Conservation (phyloP, 768 basidiomycete species). For the Terana coerulea region DNA sequence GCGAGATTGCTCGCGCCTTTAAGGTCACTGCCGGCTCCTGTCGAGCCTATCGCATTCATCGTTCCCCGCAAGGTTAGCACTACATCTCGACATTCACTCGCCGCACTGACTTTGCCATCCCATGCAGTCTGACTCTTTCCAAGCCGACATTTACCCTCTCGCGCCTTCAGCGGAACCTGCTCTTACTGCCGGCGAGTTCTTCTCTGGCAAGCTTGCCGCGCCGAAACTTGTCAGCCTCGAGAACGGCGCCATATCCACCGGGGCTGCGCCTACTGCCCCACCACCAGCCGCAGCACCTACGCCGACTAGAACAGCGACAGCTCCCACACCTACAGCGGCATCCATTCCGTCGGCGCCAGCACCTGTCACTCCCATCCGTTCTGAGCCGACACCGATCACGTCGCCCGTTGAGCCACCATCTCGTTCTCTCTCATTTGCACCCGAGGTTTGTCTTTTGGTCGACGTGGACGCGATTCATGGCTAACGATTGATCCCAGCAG, state of each 20-base stretch:
- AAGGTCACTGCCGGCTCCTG: constrained; percentile 68
- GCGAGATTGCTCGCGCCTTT: constrained; percentile 94
- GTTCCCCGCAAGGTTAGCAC: constrained; percentile 84
- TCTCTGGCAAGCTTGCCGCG: constrained; percentile 76
- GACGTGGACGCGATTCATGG: neutral
- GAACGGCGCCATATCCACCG: constrained; percentile 48
- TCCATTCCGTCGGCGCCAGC: constrained; percentile 28
- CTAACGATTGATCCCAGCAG: constrained; percentile 2
- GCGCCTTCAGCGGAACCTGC: constrained; percentile 81
- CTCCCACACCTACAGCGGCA: constrained; percentile 21
- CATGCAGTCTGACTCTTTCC: constrained; percentile 85
- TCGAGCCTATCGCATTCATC: constrained; percentile 94
- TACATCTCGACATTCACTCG: neutral
- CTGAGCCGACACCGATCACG: constrained; percentile 11
- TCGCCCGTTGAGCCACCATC: constrained; percentile 19
- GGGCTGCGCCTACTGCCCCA: constrained; percentile 19
- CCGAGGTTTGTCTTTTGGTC: constrained; percentile 29
- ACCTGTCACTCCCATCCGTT: constrained; percentile 17
- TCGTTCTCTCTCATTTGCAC: constrained; percentile 14
- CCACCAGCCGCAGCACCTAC: constrained; percentile 27
- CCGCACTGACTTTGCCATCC: neutral
- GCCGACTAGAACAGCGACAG: constrained; percentile 22
- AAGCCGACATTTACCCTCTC: constrained; percentile 95
- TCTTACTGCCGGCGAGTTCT: constrained; percentile 80
- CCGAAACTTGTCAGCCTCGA: constrained; percentile 80